Percentiles rank a stretch among this genome's conserved stretches.
Conservation (phyloP, 2,329 filamentous ascomycete genomes). For the Salinomyces thailandicus region DNA sequence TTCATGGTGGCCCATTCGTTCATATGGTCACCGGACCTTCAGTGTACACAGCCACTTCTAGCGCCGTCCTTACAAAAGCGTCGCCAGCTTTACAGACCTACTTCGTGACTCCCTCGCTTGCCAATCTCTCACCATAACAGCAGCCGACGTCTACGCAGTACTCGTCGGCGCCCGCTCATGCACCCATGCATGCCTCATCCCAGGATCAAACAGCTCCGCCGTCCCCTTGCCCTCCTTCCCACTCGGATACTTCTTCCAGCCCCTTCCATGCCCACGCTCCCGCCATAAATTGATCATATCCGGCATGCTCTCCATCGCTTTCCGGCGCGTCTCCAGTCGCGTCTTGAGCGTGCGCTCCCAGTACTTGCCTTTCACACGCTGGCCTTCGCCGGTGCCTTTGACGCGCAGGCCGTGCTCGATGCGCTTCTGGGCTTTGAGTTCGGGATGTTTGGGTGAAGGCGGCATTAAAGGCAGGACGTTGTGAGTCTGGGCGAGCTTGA, state of each 20-base stretch:
- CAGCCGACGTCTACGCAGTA: background rate
- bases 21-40: too few relatives aligned
- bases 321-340: slow-evolving; percentile 76
- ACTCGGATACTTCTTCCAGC: slow-evolving; percentile 64
- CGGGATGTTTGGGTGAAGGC: slow-evolving; percentile 30
- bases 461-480: slow-evolving; percentile 27
- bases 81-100: too few relatives aligned
- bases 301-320: slow-evolving; percentile 93
- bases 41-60: too few relatives aligned
- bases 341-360: slow-evolving; percentile 80
- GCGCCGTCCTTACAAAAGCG: too few relatives aligned
- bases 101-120: background rate
- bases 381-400: slow-evolving; percentile 83
- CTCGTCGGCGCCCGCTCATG: slow-evolving; percentile 5
- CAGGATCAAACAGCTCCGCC: slow-evolving; percentile 5
- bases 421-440: slow-evolving; percentile 57
- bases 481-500: slow-evolving; percentile 65
- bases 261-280: slow-evolving; percentile 67
- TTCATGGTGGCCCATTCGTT: too few relatives aligned
- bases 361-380: slow-evolving; percentile 88
- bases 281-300: slow-evolving; percentile 88
- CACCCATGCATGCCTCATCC: slow-evolving; percentile 10
- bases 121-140: background rate
- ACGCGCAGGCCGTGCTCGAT: slow-evolving; percentile 73
- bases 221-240: slow-evolving; percentile 5